Evolutionary conservation across 805 yeast species (phyloP), one percentile per base, ranked within the genome.

Genomic region (Candida michaelii): DNA sequence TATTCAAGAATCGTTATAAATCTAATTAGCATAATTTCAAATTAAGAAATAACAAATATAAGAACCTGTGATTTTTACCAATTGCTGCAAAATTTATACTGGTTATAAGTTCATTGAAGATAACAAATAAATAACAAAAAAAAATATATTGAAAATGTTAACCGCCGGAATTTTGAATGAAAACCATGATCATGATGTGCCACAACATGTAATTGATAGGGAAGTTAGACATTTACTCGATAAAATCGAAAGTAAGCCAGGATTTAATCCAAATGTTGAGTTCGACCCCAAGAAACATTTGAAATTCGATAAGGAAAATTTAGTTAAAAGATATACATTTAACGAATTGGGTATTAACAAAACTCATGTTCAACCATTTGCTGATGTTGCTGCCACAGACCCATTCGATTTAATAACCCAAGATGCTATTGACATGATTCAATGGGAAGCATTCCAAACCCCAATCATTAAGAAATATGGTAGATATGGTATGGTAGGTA

Each of bases 241-340:
- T 10, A 34, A 33, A 4, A 15, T 42, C 2, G 40, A 24, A 19
- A 10, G n/a, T 8, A 37, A 42, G 27, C 44, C 44, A n/a, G 47
- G 47, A 11, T 47, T 49, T 36, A 30, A 44, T 32, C 42, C 44
- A 5, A 3, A 29, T 13, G 27, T 30, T 12, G 30, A 37, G n/a
- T 49, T 49, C 40, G 49, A 47, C 30, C 45, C 53, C 5, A 34
- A 39, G 14, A 44, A 33, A 23, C 51, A 49, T 36, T 30, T 47
- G 3, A 31, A 32, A 3, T 71, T 53, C 42, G 53, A 56, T 12
- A 56, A 53, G 14, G 14, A 17, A 3, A n/a, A 18, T 18, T 64
- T 69, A 13, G 21, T 27, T 17, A 61, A 65, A 40, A 59, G 59
- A 41, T 59, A 66, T 39, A 65, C 71, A 2, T 54, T 69, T 43